Conservation (phyloP, 2,329 filamentous ascomycete genomes). For the Fusarium camptoceras region DNA sequence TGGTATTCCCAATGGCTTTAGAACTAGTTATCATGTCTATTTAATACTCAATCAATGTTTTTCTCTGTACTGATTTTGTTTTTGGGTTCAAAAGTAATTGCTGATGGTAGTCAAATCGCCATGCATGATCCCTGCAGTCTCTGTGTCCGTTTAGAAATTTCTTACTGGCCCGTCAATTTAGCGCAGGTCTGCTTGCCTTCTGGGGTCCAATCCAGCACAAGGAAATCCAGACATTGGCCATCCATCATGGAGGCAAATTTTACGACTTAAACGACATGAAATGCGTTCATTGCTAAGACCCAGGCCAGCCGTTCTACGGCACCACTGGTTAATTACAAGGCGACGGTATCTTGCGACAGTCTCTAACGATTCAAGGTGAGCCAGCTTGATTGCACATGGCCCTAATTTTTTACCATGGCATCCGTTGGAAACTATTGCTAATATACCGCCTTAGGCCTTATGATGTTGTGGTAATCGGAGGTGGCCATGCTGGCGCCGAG, state of each 20-base stretch:
- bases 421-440: constrained; percentile 9
- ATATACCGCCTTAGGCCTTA: constrained; percentile 66
- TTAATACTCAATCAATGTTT: not conserved
- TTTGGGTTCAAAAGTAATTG: not conserved
- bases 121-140: not conserved
- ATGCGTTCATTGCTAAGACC: constrained; percentile 48
- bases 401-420: constrained; percentile 9
- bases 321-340: constrained; percentile 26
- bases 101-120: not conserved
- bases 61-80: not conserved
- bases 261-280: constrained; percentile 36
- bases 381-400: not conserved
- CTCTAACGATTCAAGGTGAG: constrained; percentile 48
- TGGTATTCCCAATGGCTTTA: not conserved
- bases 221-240: constrained; percentile 18
- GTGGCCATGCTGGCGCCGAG: constrained; percentile 95
- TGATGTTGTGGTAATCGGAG: constrained; percentile 95
- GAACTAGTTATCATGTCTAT: not conserved
- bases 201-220: not conserved
- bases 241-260: constrained; percentile 32
- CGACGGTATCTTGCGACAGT: constrained; percentile 49
- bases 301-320: constrained; percentile 36
- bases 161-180: not conserved
- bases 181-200: constrained; percentile 9
- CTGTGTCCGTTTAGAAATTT: not conserved